Evolutionary conservation across 352 stramenopile genomes (phyloP).

Genomic region (Phytophthora europaea): DNA sequence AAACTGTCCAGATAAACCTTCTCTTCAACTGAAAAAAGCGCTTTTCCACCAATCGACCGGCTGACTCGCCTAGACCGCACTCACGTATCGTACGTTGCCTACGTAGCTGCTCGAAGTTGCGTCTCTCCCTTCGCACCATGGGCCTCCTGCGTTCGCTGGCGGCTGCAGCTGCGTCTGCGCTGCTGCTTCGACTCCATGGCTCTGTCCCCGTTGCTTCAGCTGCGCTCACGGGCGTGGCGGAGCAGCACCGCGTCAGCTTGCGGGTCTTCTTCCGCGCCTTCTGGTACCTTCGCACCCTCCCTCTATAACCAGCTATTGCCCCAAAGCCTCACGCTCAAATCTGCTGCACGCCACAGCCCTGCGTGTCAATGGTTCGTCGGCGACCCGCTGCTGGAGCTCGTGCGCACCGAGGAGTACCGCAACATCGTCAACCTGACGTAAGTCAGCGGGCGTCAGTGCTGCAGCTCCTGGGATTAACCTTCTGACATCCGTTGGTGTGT

Average conservation of each 20-base stretch:
- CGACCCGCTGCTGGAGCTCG: slow-evolving; percentile 75
- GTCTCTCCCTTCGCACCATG: slow-evolving; percentile 27
- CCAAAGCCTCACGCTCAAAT: background rate
- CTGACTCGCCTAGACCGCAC: background rate
- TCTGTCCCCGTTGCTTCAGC: slow-evolving; percentile 7
- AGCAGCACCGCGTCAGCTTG: slow-evolving; percentile 63
- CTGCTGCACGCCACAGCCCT: slow-evolving; percentile 44
- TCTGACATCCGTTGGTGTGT: background rate
- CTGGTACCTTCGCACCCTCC: slow-evolving; percentile 50
- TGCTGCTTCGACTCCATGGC: slow-evolving; percentile 33
- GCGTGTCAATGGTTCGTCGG: slow-evolving; percentile 87
- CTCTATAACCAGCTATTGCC: background rate
- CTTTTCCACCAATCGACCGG: background rate
- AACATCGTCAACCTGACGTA: slow-evolving; percentile 80
- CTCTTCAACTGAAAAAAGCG: background rate
- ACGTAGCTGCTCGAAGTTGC: slow-evolving; percentile 21
- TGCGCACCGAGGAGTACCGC: slow-evolving; percentile 76
- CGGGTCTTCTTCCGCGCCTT: slow-evolving; percentile 81
- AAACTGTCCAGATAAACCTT: background rate
- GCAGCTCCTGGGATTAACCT: background rate
- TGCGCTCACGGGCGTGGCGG: slow-evolving; percentile 27
- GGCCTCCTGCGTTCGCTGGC: slow-evolving; percentile 28
- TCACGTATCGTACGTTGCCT: background rate
- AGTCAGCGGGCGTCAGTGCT: background rate
- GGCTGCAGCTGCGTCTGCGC: slow-evolving; percentile 27